Evolutionary conservation across 257 asterid species (phyloP).

Genomic region (Penstemon davidsonii): DNA sequence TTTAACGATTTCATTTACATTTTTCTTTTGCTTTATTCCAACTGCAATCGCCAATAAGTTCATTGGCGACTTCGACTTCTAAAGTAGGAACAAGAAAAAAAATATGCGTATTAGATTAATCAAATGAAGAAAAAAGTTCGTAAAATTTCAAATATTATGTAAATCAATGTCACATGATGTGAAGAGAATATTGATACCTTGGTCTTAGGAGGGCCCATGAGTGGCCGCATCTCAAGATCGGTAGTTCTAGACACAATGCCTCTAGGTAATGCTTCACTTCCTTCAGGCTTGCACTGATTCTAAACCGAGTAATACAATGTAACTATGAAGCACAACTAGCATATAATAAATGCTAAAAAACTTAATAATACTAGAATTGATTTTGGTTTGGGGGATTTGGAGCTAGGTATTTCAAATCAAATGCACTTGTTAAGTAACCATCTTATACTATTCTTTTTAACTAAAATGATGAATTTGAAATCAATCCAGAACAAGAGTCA

Average conservation of each 20-base stretch:
- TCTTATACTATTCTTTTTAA: too few species aligned
- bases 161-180: neutral
- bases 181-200: slow-evolving; percentile 38
- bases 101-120: slow-evolving; percentile 25
- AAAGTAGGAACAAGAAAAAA: slow-evolving; percentile 22
- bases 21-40: slow-evolving; percentile 67
- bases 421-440: too few species aligned
- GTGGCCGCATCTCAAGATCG: slow-evolving; percentile 64
- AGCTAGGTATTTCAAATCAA: too few species aligned
- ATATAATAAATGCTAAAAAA: slow-evolving; percentile 7
- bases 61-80: slow-evolving; percentile 48
- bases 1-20: slow-evolving; percentile 56
- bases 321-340: slow-evolving; percentile 12
- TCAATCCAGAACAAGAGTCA: too few species aligned
- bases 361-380: too few species aligned
- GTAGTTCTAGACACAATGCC: slow-evolving; percentile 58
- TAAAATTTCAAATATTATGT: neutral
- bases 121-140: slow-evolving; percentile 10
- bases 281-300: slow-evolving; percentile 58
- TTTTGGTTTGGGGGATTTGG: too few species aligned
- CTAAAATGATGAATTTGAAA: too few species aligned
- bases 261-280: slow-evolving; percentile 63
- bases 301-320: slow-evolving; percentile 26
- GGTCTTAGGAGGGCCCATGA: slow-evolving; percentile 47
- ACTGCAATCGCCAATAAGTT: slow-evolving; percentile 79